phyloP scores from a whole-genome alignment of 176 grass and related monocot genomes.

The Elymus sibiricus region DNA sequence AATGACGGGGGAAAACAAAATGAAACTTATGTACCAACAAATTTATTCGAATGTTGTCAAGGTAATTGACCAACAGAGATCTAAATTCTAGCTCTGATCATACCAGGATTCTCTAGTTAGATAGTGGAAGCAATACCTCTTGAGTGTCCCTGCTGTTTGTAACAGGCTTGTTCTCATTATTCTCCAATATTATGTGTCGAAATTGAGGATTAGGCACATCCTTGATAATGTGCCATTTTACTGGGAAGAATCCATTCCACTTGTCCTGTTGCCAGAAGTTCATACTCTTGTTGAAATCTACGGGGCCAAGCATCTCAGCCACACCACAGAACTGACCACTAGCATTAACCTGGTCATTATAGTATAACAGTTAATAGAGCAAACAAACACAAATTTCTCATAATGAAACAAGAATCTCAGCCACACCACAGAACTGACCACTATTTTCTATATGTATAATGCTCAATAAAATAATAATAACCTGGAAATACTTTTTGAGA shows the following conservation, averaged over 20 bases:
- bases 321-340: constrained; percentile 94
- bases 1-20: background rate
- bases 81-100: background rate
- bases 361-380: constrained; percentile 9
- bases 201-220: constrained; percentile 93
- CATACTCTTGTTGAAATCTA: constrained; percentile 90
- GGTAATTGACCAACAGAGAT: background rate
- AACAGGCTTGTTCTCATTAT: constrained; percentile 93
- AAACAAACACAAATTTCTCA: constrained; percentile 11
- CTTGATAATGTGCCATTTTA: constrained; percentile 97
- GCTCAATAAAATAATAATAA: too few species aligned
- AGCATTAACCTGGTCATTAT: constrained; percentile 73
- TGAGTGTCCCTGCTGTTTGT: constrained; percentile 95
- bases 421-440: background rate
- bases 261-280: constrained; percentile 98
- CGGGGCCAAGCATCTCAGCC: constrained; percentile 83
- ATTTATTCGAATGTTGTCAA: constrained; percentile 20
- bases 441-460: background rate
- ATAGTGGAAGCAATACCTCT: constrained; percentile 57
- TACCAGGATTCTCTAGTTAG: constrained; percentile 3
- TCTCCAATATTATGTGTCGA: constrained; percentile 95
- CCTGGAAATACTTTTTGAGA: too few species aligned
- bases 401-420: background rate
- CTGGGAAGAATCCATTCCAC: constrained; percentile 87
- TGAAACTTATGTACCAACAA: background rate